These are phyloP conservation scores for Rhodomyrtus tomentosa DNA, from an alignment of 345 rosid genomes.

Conservation along the genomic window DNA sequence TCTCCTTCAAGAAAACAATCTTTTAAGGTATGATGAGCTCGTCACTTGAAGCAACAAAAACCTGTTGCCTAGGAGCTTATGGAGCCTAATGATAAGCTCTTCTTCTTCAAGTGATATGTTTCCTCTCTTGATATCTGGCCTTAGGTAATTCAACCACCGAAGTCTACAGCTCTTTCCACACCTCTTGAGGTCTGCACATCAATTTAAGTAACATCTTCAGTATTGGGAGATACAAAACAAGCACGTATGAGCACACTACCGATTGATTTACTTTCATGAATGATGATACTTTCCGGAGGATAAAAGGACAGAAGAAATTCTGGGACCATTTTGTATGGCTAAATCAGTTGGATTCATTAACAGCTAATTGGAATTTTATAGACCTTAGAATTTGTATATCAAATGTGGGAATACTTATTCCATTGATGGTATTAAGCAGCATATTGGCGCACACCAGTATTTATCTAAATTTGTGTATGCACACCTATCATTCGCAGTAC, in stretches of 20 bases:
- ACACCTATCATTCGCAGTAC: not conserved
- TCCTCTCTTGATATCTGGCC: constrained; percentile 6
- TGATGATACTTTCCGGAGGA: not conserved
- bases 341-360: not conserved
- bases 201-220: not conserved
- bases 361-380: not conserved
- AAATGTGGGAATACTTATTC: not conserved
- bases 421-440: not conserved
- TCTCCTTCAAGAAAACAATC: not conserved
- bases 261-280: not conserved
- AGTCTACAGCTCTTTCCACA: constrained; percentile 10
- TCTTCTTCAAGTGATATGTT: constrained; percentile 6
- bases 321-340: not conserved
- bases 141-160: constrained; percentile 9
- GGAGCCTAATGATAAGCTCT: constrained; percentile 11
- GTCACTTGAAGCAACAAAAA: not conserved
- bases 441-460: not conserved
- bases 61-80: constrained; percentile 6
- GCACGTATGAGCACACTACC: not conserved
- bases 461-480: not conserved
- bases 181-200: constrained; percentile 2
- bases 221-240: not conserved
- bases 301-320: not conserved
- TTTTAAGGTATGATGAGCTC: not conserved
- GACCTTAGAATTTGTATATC: not conserved